Evolutionary conservation across 2,329 filamentous ascomycete genomes (phyloP).

Genomic region (Colletotrichum karsti): DNA sequence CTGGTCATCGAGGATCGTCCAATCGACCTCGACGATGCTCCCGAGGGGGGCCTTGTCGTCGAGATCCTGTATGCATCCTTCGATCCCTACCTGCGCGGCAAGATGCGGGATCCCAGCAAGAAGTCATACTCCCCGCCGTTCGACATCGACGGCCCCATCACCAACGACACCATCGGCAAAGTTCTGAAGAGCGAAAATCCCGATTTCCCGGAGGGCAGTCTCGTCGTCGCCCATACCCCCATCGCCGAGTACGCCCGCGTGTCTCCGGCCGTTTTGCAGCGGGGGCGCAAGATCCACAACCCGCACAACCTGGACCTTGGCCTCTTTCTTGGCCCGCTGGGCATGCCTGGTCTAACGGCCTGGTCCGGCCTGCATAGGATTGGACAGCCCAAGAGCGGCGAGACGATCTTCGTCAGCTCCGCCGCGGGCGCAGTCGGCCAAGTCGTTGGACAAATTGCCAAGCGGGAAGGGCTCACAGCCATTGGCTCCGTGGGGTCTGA

Average conservation of each 20-base stretch:
- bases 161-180: conserved; percentile 70
- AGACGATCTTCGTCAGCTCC: conserved; percentile 84
- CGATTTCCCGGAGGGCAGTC: conserved; percentile 56
- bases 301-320: conserved; percentile 71
- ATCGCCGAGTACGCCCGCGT: conserved; percentile 70
- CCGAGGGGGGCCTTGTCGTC: conserved; percentile 72
- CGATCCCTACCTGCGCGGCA: conserved; percentile 86
- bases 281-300: conserved; percentile 63
- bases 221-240: conserved; percentile 56
- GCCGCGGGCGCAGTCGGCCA: conserved; percentile 86
- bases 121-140: conserved; percentile 77
- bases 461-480: conserved; percentile 80
- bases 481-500: conserved; percentile 86
- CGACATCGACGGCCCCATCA: conserved; percentile 68
- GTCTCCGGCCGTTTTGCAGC: neutral
- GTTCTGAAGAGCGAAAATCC: conserved; percentile 74
- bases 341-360: conserved; percentile 70
- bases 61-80: conserved; percentile 79
- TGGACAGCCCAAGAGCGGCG: conserved; percentile 69
- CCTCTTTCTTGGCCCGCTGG: conserved; percentile 76
- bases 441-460: conserved; percentile 85
- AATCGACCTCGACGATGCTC: conserved; percentile 70
- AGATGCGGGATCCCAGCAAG: conserved; percentile 70
- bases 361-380: conserved; percentile 75
- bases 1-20: conserved; percentile 72